Conservation (phyloP, 2,329 filamentous ascomycete species). For the Intubia oerlemansii region DNA sequence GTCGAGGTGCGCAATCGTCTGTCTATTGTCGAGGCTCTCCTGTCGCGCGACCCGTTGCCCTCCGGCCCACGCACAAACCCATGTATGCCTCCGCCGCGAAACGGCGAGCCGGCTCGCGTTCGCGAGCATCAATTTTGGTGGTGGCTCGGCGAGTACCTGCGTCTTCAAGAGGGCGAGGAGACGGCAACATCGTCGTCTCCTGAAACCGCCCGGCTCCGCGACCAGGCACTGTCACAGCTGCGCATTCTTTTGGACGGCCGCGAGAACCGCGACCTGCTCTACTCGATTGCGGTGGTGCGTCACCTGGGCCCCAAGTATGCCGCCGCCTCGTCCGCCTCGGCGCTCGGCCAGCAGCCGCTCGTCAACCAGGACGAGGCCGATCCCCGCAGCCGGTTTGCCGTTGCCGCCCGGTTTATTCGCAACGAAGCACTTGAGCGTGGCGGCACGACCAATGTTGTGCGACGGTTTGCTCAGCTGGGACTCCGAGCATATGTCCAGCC, state of each 20-base stretch:
- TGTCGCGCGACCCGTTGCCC: no score
- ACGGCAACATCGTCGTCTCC: background rate
- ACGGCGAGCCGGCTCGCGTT: conserved; percentile 29
- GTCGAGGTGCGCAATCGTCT: conserved; percentile 48
- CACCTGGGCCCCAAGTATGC: conserved; percentile 49
- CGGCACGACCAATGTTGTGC: conserved; percentile 55
- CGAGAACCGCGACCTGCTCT: conserved; percentile 79
- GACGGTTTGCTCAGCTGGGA: conserved; percentile 47
- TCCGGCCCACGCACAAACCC: no score
- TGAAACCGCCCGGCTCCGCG: conserved; percentile 36
- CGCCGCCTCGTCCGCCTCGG: no score
- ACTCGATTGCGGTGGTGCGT: conserved; percentile 65
- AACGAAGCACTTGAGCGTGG: conserved; percentile 39
- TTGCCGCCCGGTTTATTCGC: conserved; percentile 48
- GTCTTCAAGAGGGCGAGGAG: conserved; percentile 19
- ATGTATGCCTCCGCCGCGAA: conserved; percentile 25
- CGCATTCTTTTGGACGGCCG: conserved; percentile 54
- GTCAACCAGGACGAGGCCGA: conserved; percentile 47
- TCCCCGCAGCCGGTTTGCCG: conserved; percentile 41
- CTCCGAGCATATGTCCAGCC: conserved; percentile 35
- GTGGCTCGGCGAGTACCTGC: conserved; percentile 49
- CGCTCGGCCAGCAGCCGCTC: no score
- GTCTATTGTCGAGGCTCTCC: conserved; percentile 51
- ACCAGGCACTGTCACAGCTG: conserved; percentile 42
- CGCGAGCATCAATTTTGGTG: conserved; percentile 69